Conservation (phyloP, 805 yeast genomes). For the Wickerhamomyces bisporus region DNA sequence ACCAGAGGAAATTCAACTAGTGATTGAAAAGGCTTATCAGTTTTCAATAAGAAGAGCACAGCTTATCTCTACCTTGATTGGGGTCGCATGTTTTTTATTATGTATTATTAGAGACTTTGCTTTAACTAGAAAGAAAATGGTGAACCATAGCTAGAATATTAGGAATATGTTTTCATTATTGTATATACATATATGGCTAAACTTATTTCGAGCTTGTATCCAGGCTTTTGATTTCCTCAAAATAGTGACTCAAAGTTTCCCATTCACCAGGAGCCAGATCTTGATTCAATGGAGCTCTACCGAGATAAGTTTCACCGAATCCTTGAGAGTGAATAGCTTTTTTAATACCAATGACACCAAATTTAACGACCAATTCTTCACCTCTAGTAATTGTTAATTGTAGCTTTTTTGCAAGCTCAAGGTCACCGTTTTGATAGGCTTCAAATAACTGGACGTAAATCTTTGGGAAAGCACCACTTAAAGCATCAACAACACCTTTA, state of each 20-base stretch:
- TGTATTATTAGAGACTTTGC: conserved; percentile 5
- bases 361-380: conserved; percentile 33
- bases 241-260: conserved; percentile 17
- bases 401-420: conserved; percentile 35
- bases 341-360: conserved; percentile 44
- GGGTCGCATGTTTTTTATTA: conserved; percentile 6
- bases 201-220: conserved; percentile 12
- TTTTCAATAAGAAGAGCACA: conserved; percentile 14
- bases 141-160: no score
- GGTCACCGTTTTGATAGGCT: conserved; percentile 34
- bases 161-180: no score
- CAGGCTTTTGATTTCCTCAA: conserved; percentile 8
- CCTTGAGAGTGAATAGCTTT: conserved; percentile 35
- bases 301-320: conserved; percentile 39
- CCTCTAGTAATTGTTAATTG: conserved; percentile 41
- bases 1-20: conserved; percentile 5
- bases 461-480: conserved; percentile 49
- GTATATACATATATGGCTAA: no score
- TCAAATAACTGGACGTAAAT: conserved; percentile 37
- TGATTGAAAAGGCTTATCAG: conserved; percentile 11
- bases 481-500: conserved; percentile 48
- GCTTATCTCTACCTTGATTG: conserved; percentile 4
- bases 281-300: conserved; percentile 43
- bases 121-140: neutral
- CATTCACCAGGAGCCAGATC: conserved; percentile 29